These are phyloP conservation scores for Coniochaeta prunicola DNA, from an alignment of 2,329 filamentous ascomycete species.

Conservation along the genomic window DNA sequence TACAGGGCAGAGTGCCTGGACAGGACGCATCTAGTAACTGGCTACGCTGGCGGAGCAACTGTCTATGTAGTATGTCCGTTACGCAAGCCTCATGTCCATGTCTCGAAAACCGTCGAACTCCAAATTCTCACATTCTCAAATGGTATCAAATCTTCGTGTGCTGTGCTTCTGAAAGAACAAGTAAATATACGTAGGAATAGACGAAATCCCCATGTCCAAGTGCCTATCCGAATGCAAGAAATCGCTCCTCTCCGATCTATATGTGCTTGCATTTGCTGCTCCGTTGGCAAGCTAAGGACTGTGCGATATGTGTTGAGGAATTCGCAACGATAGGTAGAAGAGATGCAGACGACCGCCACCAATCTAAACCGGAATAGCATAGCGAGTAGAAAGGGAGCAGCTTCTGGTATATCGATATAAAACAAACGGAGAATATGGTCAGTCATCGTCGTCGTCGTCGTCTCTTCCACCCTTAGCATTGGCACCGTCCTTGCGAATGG, in stretches of 20 bases:
- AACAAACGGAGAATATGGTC: background rate
- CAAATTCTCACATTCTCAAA: background rate
- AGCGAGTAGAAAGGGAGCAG: background rate
- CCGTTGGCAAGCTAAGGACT: background rate
- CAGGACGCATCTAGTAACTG: background rate
- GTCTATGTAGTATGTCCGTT: too few relatives aligned
- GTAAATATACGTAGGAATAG: background rate
- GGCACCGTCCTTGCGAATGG: slow-evolving; percentile 78
- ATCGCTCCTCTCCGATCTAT: background rate
- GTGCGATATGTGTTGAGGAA: background rate
- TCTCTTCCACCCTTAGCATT: slow-evolving; percentile 39
- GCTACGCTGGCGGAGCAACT: too few relatives aligned
- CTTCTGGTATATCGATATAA: background rate
- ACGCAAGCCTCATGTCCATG: background rate
- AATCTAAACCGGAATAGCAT: background rate
- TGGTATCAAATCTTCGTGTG: background rate
- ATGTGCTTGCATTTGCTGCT: background rate
- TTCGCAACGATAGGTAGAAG: background rate
- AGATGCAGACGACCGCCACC: background rate
- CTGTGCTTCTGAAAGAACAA: background rate
- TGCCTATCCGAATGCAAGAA: background rate
- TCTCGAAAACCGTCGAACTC: background rate
- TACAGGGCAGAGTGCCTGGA: too few relatives aligned
- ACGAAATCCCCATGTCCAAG: background rate
- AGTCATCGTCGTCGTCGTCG: slow-evolving; percentile 45